These are phyloP conservation scores for Polychaeton citri DNA, from an alignment of 2,329 filamentous ascomycete species.

Conservation along the genomic window DNA sequence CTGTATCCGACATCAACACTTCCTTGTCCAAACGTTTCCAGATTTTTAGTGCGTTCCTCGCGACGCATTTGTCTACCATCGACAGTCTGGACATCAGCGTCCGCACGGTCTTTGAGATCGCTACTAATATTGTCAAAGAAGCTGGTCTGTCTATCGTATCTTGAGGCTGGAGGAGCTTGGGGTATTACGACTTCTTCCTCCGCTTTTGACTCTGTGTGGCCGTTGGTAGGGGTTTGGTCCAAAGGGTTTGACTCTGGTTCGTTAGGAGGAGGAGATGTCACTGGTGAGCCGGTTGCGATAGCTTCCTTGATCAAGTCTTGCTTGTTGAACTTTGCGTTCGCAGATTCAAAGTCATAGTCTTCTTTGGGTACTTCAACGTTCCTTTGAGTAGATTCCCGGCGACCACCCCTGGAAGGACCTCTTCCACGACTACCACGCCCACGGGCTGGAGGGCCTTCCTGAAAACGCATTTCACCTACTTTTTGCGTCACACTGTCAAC, in stretches of 20 bases:
- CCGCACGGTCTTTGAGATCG: constrained; percentile 77
- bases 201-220: constrained; percentile 10
- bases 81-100: constrained; percentile 45
- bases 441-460: constrained; percentile 17
- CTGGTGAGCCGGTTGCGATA: constrained; percentile 61
- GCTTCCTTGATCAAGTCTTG: constrained; percentile 80
- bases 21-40: constrained; percentile 95
- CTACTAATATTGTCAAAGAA: constrained; percentile 99
- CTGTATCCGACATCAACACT: constrained; percentile 70
- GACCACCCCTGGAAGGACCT: constrained; percentile 23
- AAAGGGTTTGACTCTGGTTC: constrained; percentile 9
- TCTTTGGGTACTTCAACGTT: constrained; percentile 74
- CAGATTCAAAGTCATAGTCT: constrained; percentile 81
- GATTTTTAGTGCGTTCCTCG: constrained; percentile 88
- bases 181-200: constrained; percentile 33
- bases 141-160: constrained; percentile 77
- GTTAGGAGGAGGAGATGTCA: constrained; percentile 28
- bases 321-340: constrained; percentile 84
- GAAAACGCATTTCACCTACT: constrained; percentile 58
- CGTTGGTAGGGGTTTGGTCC: constrained; percentile 9
- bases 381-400: constrained; percentile 24
- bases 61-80: constrained; percentile 78
- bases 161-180: constrained; percentile 26
- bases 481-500: constrained; percentile 61
- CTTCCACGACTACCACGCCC: constrained; percentile 37